phyloP scores from a whole-genome alignment of 116 monocot genomes.

The Cymodocea nodosa region DNA sequence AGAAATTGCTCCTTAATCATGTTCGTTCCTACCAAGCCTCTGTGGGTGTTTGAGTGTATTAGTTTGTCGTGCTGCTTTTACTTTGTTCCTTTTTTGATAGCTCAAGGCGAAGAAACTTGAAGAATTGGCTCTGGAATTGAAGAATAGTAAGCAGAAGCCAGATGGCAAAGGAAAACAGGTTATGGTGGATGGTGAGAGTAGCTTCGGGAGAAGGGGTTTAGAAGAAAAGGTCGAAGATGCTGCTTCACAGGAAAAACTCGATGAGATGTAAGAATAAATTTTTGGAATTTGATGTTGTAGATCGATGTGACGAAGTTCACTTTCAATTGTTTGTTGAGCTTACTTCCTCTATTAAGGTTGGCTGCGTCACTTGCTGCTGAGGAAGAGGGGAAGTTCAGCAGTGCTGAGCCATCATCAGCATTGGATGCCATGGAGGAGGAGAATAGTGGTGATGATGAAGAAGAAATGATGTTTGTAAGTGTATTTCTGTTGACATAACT shows the following conservation, averaged over 20 bases:
- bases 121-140: slow-evolving; percentile 69
- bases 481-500: no score
- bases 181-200: slow-evolving; percentile 4
- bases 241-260: slow-evolving; percentile 37
- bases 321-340: slow-evolving; percentile 3
- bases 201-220: not conserved
- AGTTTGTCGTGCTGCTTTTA: not conserved
- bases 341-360: slow-evolving; percentile 28
- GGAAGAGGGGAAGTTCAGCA: slow-evolving; percentile 31
- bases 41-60: not conserved
- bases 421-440: slow-evolving; percentile 22
- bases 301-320: no score
- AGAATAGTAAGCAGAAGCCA: slow-evolving; percentile 22
- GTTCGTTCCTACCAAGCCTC: slow-evolving; percentile 9
- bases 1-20: slow-evolving; percentile 89
- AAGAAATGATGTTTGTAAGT: slow-evolving; percentile 82
- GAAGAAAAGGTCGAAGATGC: not conserved
- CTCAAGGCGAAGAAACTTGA: slow-evolving; percentile 79
- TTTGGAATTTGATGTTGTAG: not conserved
- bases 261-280: slow-evolving; percentile 51
- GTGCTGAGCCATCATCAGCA: slow-evolving; percentile 9
- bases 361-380: slow-evolving; percentile 97
- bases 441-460: slow-evolving; percentile 51
- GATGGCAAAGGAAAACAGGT: slow-evolving; percentile 46
- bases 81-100: slow-evolving; percentile 16